These are phyloP conservation scores for Lentinula edodes DNA, from an alignment of 768 basidiomycete species.

Conservation along the genomic window DNA sequence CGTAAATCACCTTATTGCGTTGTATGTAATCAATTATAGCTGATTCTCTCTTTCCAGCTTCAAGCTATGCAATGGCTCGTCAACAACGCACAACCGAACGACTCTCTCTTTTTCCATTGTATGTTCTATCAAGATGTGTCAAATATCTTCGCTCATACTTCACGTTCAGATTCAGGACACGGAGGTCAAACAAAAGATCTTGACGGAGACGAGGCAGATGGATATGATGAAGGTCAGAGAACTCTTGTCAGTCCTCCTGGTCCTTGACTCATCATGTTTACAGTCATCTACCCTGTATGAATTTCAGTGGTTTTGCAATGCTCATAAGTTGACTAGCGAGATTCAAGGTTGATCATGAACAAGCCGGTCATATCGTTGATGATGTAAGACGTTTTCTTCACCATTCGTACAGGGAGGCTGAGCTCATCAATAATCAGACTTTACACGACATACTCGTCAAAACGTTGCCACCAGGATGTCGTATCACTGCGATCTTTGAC, in stretches of 20 bases:
- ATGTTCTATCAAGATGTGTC: constrained; percentile 11
- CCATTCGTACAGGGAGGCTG: not conserved
- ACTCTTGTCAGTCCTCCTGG: not conserved
- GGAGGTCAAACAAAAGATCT: constrained; percentile 85
- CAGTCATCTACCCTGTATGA: constrained; percentile 87
- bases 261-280: not conserved
- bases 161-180: constrained; percentile 74
- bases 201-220: constrained; percentile 82
- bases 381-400: constrained; percentile 52
- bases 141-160: not conserved
- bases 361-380: constrained; percentile 77
- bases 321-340: not conserved
- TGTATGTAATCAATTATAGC: not conserved
- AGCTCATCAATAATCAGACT: constrained; percentile 29
- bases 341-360: constrained; percentile 42
- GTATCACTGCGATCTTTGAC: constrained; percentile 79
- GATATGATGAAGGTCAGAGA: constrained; percentile 67
- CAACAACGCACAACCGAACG: constrained; percentile 67
- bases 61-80: constrained; percentile 94
- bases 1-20: constrained; percentile 28
- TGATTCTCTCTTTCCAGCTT: constrained; percentile 32
- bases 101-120: constrained; percentile 92
- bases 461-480: constrained; percentile 78
- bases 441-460: constrained; percentile 81
- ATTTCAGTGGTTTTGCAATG: constrained; percentile 15